phyloP scores from a whole-genome alignment of 352 stramenopile species.

The Thalassiosira ordinaria region DNA sequence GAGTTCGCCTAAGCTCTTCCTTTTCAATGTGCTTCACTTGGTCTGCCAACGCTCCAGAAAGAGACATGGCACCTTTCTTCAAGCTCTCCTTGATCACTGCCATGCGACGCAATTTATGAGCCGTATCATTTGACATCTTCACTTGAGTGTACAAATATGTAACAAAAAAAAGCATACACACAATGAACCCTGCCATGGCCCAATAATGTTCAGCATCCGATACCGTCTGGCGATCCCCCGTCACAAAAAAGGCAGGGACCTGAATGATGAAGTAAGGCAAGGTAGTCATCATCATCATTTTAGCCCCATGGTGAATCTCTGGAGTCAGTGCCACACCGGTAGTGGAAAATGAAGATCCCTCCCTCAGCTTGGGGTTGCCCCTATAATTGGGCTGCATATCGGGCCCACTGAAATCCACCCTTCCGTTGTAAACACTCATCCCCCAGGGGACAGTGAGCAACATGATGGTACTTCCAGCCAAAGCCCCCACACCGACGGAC shows the following conservation, averaged over 20 bases:
- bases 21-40: constrained; percentile 63
- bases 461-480: constrained; percentile 99
- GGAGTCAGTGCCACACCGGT: constrained; percentile 77
- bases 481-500: constrained; percentile 95
- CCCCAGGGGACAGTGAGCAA: constrained; percentile 98
- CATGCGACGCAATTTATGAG: constrained; percentile 80
- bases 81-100: constrained; percentile 80
- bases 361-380: constrained; percentile 88
- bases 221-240: constrained; percentile 86
- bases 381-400: constrained; percentile 78
- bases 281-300: constrained; percentile 92
- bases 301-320: constrained; percentile 90
- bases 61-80: constrained; percentile 74
- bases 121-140: constrained; percentile 86
- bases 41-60: constrained; percentile 73
- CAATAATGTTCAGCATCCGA: constrained; percentile 90
- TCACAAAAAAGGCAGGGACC: constrained; percentile 91
- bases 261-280: constrained; percentile 96
- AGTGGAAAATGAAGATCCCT: constrained; percentile 29
- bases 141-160: constrained; percentile 93
- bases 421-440: constrained; percentile 91
- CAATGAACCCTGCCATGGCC: constrained; percentile 89
- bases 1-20: neutral
- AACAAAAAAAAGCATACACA: constrained; percentile 91
- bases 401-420: constrained; percentile 91